Evolutionary conservation across 2,329 filamentous ascomycete species (phyloP).

Genomic region (Ascomycota sp.): DNA sequence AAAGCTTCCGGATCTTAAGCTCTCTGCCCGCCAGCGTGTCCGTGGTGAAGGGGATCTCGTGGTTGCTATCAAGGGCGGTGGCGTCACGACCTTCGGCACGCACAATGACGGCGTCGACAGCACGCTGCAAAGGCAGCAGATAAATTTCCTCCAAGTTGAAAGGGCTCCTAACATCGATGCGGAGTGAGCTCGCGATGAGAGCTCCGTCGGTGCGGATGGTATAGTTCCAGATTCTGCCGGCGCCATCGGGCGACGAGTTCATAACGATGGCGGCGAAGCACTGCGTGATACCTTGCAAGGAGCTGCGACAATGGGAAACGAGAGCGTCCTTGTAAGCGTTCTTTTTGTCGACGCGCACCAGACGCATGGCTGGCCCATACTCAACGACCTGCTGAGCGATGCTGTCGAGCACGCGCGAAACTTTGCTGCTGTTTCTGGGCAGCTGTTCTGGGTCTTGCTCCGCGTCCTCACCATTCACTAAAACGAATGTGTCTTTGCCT

Average conservation of each 20-base stretch:
- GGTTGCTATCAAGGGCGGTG: slow-evolving; percentile 14
- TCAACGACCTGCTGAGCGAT: slow-evolving; percentile 34
- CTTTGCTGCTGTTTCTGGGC: slow-evolving; percentile 33
- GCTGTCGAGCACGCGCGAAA: slow-evolving; percentile 44
- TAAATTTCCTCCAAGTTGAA: slow-evolving; percentile 61
- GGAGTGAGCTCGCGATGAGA: slow-evolving; percentile 30
- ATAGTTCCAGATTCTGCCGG: slow-evolving; percentile 57
- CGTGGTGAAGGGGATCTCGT: slow-evolving; percentile 59
- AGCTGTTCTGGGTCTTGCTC: not conserved
- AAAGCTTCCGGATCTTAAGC: slow-evolving; percentile 40
- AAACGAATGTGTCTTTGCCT: slow-evolving; percentile 46
- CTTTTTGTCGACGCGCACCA: slow-evolving; percentile 30
- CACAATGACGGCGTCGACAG: slow-evolving; percentile 54
- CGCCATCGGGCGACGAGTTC: slow-evolving; percentile 53
- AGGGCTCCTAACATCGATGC: slow-evolving; percentile 38
- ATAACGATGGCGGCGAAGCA: slow-evolving; percentile 61
- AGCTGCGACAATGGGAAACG: slow-evolving; percentile 37
- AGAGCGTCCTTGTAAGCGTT: slow-evolving; percentile 34
- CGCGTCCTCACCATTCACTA: slow-evolving; percentile 40
- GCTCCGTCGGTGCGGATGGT: slow-evolving; percentile 56
- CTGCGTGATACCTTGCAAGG: slow-evolving; percentile 39
- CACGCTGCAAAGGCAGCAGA: slow-evolving; percentile 53
- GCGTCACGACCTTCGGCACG: slow-evolving; percentile 21
- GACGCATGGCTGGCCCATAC: slow-evolving; percentile 29
- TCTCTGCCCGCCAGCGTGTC: slow-evolving; percentile 44